Evolutionary conservation across 75 land plant species (phyloP).

Genomic region (Chamaecyparis obtusa): DNA sequence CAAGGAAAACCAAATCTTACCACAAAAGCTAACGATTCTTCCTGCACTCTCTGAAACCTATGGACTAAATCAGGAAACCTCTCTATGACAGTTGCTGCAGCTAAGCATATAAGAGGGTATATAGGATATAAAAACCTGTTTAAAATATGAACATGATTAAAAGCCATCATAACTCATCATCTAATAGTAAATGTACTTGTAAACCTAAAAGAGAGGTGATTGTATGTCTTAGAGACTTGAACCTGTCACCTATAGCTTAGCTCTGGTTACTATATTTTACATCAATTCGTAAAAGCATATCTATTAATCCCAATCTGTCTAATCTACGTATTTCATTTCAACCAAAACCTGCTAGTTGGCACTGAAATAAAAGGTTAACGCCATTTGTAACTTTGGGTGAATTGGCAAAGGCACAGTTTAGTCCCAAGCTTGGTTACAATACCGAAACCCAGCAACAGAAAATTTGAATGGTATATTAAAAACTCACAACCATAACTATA

Average conservation of each 20-base stretch:
- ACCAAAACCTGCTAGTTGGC: background rate
- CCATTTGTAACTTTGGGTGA: background rate
- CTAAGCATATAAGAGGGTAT: slow-evolving; percentile 92
- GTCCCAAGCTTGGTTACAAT: background rate
- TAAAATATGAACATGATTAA: background rate
- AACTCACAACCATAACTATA: background rate
- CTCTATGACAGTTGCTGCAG: slow-evolving; percentile 94
- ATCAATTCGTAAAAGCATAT: background rate
- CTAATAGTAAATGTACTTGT: background rate
- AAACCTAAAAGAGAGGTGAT: background rate
- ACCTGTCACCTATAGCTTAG: background rate
- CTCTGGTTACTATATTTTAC: background rate
- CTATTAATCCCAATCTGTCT: background rate
- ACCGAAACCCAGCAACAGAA: background rate
- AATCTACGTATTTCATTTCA: background rate
- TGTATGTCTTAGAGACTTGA: background rate
- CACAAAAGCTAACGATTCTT: slow-evolving; percentile 35
- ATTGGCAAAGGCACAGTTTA: background rate
- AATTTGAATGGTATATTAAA: background rate
- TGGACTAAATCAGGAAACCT: slow-evolving; percentile 80
- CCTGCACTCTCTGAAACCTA: slow-evolving; percentile 28
- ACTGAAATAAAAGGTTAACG: background rate
- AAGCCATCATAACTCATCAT: background rate
- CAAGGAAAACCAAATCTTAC: slow-evolving; percentile 20
- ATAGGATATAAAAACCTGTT: slow-evolving; percentile 96